Evolutionary conservation across 1,139 yeast species (phyloP).

Genomic region (Suhomyces ambrosiae): DNA sequence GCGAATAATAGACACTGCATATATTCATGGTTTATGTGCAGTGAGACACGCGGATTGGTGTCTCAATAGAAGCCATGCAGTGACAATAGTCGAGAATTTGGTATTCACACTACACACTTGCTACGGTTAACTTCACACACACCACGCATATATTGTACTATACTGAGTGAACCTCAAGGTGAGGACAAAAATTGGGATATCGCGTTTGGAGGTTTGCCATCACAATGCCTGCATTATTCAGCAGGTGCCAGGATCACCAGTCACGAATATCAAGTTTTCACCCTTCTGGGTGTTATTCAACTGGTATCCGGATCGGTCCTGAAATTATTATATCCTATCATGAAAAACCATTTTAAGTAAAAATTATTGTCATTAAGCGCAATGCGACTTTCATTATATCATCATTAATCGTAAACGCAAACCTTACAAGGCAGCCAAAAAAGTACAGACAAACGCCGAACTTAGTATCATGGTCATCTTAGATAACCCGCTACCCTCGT

Average conservation of each 20-base stretch:
- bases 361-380: constrained; percentile 6
- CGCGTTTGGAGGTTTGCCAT: constrained; percentile 1
- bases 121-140: no score
- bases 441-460: constrained; percentile 13
- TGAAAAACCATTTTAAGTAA: no score
- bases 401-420: constrained; percentile 4
- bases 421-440: constrained; percentile 15
- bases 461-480: constrained; percentile 12
- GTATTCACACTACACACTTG: not conserved
- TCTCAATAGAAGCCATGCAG: no score
- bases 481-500: constrained; percentile 8
- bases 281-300: no score
- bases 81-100: not conserved
- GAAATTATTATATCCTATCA: no score
- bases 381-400: constrained; percentile 9
- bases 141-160: not conserved
- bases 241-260: not conserved
- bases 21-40: no score
- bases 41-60: no score
- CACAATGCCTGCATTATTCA: not conserved
- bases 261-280: not conserved
- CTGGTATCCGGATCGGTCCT: no score
- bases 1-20: no score
- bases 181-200: no score
- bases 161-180: no score